These are phyloP conservation scores for Batrachochytrium dendrobatidis DNA, from an alignment of 371 early-diverging fungal genomes.

Conservation along the genomic window DNA sequence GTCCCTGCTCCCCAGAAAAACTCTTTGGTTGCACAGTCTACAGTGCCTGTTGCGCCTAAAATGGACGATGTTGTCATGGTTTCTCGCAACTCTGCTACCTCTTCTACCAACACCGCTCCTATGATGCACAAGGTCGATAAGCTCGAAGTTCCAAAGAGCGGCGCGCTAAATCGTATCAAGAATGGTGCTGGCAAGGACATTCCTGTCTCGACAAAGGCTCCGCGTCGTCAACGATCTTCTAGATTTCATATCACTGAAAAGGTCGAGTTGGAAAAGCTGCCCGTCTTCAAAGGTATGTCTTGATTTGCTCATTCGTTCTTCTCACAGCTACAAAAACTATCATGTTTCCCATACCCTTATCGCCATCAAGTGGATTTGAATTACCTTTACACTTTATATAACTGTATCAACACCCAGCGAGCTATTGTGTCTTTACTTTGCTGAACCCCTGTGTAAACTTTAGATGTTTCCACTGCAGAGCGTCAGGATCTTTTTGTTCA, in stretches of 20 bases:
- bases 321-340: constrained; percentile 1
- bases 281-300: constrained; percentile 63
- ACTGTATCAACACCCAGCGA: too few species aligned
- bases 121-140: neutral
- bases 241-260: constrained; percentile 71
- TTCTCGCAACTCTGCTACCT: neutral
- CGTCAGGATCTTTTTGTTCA: constrained; percentile 73
- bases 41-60: constrained; percentile 1
- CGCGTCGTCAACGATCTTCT: constrained; percentile 78
- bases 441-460: neutral
- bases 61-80: constrained; percentile 19
- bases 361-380: too few species aligned
- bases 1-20: too few species aligned
- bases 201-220: constrained; percentile 63
- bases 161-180: constrained; percentile 69
- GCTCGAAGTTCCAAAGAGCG: constrained; percentile 62
- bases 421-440: neutral
- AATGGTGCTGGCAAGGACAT: constrained; percentile 74
- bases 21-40: neutral
- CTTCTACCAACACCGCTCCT: neutral
- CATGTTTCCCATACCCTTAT: constrained; percentile 1
- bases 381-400: too few species aligned
- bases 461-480: constrained; percentile 64
- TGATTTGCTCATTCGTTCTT: neutral
- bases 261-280: constrained; percentile 69